Evolutionary conservation across 2,329 filamentous ascomycete genomes (phyloP), one percentile per base, ranked within the genome.

Genomic region (Kalaharituber pfeilii): DNA sequence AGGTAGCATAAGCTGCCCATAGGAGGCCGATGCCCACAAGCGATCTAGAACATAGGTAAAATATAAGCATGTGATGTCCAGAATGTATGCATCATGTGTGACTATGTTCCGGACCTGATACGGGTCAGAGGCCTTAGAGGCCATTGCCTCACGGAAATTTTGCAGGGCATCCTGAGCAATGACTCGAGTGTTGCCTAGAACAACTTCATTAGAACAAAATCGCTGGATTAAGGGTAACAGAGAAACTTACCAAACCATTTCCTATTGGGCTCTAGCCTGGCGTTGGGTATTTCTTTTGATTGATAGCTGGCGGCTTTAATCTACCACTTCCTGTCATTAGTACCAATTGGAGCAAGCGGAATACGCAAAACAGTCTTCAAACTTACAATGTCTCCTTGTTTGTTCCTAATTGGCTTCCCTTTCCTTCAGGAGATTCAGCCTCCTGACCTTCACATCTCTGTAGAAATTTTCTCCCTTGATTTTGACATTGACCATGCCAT

Each of bases 391-490:
- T 89, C 80, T 65, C 91, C 91, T 11, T 77, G 72, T 50, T 84
- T 81, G 66, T 96, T 93, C 61, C 86, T 60, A 79, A 69, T 83
- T 78, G 9, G 86, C 78, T 66, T 83, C 86, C 62, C 86, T 86
- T 66, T 88, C 85, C 68, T 91, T 95, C 69, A 84, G 82, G 75
- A 93, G 89, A 68, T 89, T 93, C 67, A 96, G 71, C 59, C 77
- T 77, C 73, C 89, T 93, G 63, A 94, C 77, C 71, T 86, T 87
- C 64, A 84, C 86, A 74, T 63, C 61, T 33, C 62, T 59, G 74
- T 96, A 96, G 73, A 96, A 98, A 74, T 96, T 96, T 75, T 96
- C 89, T 71, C 91, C 91, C 73, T 98, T 98, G 64, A 80, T 75
- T 65, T 82, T 86, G 66, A 96, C 85, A 72, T 96, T 96, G 65